phyloP scores from a whole-genome alignment of 441 rosid species.

The Populus hybrid region DNA sequence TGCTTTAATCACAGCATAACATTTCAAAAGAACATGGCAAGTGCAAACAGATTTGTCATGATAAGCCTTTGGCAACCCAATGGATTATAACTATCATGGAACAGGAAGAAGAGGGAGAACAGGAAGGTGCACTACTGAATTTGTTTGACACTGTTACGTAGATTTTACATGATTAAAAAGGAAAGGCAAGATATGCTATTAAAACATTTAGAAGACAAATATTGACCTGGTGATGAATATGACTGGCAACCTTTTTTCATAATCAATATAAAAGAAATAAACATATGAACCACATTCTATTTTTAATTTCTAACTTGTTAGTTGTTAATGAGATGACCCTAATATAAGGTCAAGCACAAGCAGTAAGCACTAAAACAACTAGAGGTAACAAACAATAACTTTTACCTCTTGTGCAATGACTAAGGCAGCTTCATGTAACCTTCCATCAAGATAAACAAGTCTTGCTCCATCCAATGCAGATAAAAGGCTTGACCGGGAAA shows the following conservation, averaged over 20 bases:
- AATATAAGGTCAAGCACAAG: not conserved
- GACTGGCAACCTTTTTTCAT: not conserved
- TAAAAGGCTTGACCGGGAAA: constrained; percentile 45
- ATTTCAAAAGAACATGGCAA: not conserved
- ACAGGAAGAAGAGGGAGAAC: not conserved
- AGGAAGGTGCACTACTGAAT: not conserved
- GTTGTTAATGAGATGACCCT: not conserved
- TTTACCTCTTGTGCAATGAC: constrained; percentile 74
- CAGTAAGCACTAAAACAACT: constrained; percentile 1
- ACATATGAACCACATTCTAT: not conserved
- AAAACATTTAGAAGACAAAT: not conserved
- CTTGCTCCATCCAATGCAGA: constrained; percentile 65
- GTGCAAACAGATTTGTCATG: not conserved
- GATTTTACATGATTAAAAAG: not conserved
- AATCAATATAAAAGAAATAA: not conserved
- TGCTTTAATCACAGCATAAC: not conserved
- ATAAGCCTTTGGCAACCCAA: not conserved
- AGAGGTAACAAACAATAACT: constrained; percentile 4
- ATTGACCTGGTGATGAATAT: not conserved
- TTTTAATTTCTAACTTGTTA: not conserved
- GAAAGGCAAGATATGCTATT: not conserved
- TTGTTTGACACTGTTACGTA: not conserved
- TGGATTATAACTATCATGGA: not conserved
- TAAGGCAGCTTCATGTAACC: constrained; percentile 69
- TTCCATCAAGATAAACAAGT: constrained; percentile 69